Evolutionary conservation across 73 alveolate species (phyloP).

Genomic region (Tetrahymena malaccensis): DNA sequence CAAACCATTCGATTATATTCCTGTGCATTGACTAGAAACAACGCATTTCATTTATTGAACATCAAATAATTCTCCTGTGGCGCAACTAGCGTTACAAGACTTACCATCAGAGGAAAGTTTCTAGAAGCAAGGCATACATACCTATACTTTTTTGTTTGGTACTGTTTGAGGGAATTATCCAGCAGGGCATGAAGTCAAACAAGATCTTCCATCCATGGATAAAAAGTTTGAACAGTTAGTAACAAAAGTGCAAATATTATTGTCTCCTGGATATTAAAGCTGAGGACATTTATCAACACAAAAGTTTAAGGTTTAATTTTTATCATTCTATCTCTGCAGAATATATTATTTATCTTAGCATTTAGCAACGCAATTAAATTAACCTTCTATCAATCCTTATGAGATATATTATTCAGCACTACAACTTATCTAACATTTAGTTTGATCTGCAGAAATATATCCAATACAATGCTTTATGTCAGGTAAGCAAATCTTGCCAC

Average conservation of each 20-base stretch:
- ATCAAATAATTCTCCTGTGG: neutral
- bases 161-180: neutral
- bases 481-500: neutral
- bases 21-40: neutral
- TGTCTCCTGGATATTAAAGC: neutral
- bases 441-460: neutral
- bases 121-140: neutral
- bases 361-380: neutral
- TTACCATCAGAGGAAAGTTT: neutral
- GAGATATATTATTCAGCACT: neutral
- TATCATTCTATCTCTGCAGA: too few relatives aligned
- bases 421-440: neutral
- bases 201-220: neutral
- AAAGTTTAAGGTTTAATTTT: too few relatives aligned
- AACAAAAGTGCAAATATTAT: neutral
- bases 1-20: neutral
- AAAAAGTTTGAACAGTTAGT: neutral
- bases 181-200: neutral
- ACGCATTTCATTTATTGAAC: neutral
- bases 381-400: neutral
- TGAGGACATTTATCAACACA: neutral
- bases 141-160: neutral
- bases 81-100: neutral
- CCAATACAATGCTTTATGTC: neutral
- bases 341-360: neutral